Evolutionary conservation across 768 basidiomycete genomes (phyloP).

Genomic region (Termitomyces bulborhizus): DNA sequence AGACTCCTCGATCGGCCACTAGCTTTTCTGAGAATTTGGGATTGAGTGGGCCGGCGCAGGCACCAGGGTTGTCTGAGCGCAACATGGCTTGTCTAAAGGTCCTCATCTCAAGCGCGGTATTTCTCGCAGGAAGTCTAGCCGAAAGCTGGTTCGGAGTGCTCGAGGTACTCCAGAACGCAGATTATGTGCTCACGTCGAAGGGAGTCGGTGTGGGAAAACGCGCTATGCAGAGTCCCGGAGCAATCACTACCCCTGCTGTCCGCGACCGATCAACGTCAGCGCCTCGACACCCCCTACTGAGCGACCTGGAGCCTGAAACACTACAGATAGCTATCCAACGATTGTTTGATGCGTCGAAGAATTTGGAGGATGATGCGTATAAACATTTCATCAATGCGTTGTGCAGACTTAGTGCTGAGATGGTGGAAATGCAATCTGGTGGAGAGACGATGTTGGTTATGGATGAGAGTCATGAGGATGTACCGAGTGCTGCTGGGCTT

Average conservation of each 20-base stretch:
- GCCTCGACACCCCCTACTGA: conserved; percentile 54
- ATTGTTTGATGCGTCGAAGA: conserved; percentile 82
- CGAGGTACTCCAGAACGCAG: conserved; percentile 91
- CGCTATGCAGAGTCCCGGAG: conserved; percentile 25
- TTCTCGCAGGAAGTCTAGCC: conserved; percentile 82
- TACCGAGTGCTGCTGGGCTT: conserved; percentile 25
- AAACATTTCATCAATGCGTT: conserved; percentile 69
- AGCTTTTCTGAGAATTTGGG: conserved; percentile 67
- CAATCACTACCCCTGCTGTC: conserved; percentile 20
- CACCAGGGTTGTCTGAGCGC: conserved; percentile 79
- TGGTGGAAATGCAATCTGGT: conserved; percentile 83
- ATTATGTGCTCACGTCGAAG: conserved; percentile 77
- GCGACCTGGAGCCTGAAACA: conserved; percentile 71
- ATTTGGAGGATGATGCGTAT: conserved; percentile 80
- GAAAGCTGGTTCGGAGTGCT: conserved; percentile 89
- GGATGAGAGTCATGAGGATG: conserved; percentile 37
- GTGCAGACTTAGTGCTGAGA: conserved; percentile 83
- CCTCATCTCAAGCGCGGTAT: conserved; percentile 67
- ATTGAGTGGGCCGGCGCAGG: conserved; percentile 40
- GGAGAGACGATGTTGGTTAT: conserved; percentile 23
- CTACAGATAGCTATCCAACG: conserved; percentile 71
- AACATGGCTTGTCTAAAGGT: conserved; percentile 91
- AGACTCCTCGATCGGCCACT: conserved; percentile 55
- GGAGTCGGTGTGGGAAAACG: conserved; percentile 31
- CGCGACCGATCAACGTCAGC: conserved; percentile 27